Conservation (phyloP, 129 eudicot species). For the Flaveria bidentis region DNA sequence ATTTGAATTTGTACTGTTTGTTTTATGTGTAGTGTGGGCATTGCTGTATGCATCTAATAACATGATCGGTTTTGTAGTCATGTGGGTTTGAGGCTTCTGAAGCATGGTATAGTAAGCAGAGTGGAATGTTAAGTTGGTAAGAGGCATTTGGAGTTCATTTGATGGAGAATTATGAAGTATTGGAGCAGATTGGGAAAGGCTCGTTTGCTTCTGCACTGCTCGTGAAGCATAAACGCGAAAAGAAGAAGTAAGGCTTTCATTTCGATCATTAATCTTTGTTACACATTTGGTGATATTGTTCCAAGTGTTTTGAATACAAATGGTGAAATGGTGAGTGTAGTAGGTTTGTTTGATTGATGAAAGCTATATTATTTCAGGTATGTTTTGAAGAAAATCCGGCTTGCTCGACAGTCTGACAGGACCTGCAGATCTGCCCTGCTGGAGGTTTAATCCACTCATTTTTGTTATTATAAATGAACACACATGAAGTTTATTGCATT, state of each 20-base stretch:
- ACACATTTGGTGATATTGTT: not conserved
- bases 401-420: constrained; percentile 88
- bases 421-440: constrained; percentile 85
- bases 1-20: constrained; percentile 9
- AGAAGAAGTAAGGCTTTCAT: constrained; percentile 67
- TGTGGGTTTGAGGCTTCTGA: constrained; percentile 19
- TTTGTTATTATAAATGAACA: not conserved
- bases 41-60: not conserved
- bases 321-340: not conserved
- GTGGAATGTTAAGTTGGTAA: not conserved
- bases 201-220: constrained; percentile 96
- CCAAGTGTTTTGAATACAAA: constrained; percentile 9
- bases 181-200: constrained; percentile 97
- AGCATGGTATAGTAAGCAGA: constrained; percentile 21
- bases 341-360: constrained; percentile 23
- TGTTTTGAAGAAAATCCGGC: constrained; percentile 86
- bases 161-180: constrained; percentile 89
- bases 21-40: not conserved
- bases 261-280: constrained; percentile 9
- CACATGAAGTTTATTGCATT: not conserved
- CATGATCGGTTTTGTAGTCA: not conserved
- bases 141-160: constrained; percentile 20
- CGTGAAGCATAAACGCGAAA: constrained; percentile 88
- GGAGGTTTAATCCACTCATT: constrained; percentile 52
- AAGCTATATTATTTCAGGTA: constrained; percentile 47